phyloP scores from a whole-genome alignment of 805 yeast genomes.

The Lachancea cidri region DNA sequence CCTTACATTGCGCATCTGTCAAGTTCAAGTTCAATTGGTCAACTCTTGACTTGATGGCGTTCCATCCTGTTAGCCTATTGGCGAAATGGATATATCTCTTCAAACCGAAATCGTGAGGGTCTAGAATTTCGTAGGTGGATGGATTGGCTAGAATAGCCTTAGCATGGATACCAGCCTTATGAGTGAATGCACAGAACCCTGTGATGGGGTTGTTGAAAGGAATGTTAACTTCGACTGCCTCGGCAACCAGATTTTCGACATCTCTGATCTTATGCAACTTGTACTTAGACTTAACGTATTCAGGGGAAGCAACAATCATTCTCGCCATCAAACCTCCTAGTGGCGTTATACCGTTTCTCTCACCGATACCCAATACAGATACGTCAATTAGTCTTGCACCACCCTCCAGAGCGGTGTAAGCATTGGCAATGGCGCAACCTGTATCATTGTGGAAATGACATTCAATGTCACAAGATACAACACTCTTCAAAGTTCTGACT shows the following conservation, averaged over 20 bases:
- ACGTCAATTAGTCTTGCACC: constrained; percentile 95
- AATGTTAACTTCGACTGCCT: constrained; percentile 92
- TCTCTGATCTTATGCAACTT: constrained; percentile 94
- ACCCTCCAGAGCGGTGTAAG: constrained; percentile 96
- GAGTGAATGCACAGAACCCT: constrained; percentile 99
- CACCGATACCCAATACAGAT: constrained; percentile 96
- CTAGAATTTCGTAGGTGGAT: constrained; percentile 94
- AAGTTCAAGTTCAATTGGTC: constrained; percentile 89
- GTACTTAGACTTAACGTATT: constrained; percentile 89
- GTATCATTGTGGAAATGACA: constrained; percentile 99
- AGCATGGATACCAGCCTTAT: constrained; percentile 99
- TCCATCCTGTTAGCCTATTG: constrained; percentile 98
- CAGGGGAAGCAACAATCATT: constrained; percentile 98
- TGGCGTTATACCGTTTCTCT: constrained; percentile 97
- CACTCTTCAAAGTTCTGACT: constrained; percentile 86
- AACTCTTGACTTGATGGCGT: constrained; percentile 96
- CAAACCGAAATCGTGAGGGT: constrained; percentile 93
- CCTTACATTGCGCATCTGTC: constrained; percentile 91
- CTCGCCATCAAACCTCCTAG: constrained; percentile 98
- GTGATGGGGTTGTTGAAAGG: constrained; percentile 99
- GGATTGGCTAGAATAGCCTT: constrained; percentile 98
- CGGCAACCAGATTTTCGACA: constrained; percentile 92
- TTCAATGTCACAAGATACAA: constrained; percentile 94
- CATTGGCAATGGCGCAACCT: constrained; percentile 98
- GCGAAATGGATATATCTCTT: constrained; percentile 97